Percentiles rank a stretch among this genome's conserved stretches.
Evolutionary conservation across 2,329 filamentous ascomycete species (phyloP).

Genomic region (Ustilaginoidea virens): DNA sequence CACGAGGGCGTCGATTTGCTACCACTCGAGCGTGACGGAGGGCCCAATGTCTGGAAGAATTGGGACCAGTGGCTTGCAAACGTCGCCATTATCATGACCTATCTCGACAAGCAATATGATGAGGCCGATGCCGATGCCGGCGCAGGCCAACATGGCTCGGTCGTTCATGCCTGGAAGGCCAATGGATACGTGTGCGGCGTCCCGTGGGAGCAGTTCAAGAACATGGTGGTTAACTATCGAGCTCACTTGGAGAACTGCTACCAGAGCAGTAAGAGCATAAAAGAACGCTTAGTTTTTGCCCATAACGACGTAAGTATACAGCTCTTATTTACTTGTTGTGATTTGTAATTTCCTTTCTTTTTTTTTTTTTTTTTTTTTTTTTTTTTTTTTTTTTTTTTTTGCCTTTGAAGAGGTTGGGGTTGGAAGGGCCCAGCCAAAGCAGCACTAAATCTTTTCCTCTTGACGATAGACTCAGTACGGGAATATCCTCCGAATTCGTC

Average conservation of each 20-base stretch:
- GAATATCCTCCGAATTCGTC: conserved; percentile 69
- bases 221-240: conserved; percentile 63
- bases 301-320: conserved; percentile 71
- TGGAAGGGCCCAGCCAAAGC: neutral
- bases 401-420: no score
- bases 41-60: conserved; percentile 76
- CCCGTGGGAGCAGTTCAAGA: conserved; percentile 65
- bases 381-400: neutral
- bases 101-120: conserved; percentile 43
- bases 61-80: conserved; percentile 84
- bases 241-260: conserved; percentile 58
- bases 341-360: no score
- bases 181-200: conserved; percentile 66
- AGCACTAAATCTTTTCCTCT: neutral
- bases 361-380: no score
- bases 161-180: conserved; percentile 44
- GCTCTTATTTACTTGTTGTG: no score
- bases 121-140: no score
- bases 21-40: conserved; percentile 58
- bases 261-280: conserved; percentile 49
- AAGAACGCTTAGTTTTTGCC: conserved; percentile 74
- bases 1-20: conserved; percentile 87
- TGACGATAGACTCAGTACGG: conserved; percentile 81
- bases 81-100: conserved; percentile 42
- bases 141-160: no score